Base-by-base conservation (phyloP, 2,329 filamentous ascomycete genomes). In the Leptodontidium sp. region DNA sequence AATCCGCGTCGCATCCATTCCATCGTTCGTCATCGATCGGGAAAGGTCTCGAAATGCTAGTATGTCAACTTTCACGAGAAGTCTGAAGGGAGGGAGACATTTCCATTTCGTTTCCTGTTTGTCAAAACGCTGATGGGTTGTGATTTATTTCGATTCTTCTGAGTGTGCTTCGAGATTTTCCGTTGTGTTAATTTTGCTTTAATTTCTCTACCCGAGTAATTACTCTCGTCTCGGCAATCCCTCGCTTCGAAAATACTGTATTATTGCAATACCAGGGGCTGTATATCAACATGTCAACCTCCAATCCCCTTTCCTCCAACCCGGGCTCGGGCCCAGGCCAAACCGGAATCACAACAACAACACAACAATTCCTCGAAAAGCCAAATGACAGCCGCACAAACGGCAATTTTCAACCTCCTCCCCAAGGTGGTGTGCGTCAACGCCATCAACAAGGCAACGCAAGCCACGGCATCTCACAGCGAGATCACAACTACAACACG, bases 401-500 rank as follows among this genome's bases (percentile, higher is more conserved):
- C 2, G 47, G 32, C 4, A 53, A 21, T 14, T 35, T 14, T 47
- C 58, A 61, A 61, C 24, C 43, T 14, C 15, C 26, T 29, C 38
- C 11, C 2, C 58, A 38, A 35, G 40, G 24, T 29, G 32, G 17
- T 8, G 8, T 65, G n/a, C 63, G 63, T 14, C 52, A 65, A 12
- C 26, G 63, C 17, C 52, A 64, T 35, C 50, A 65, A 49, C 52
- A 57, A 47, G 63, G 50, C 21, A 58, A 65, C n/a, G 40, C 38
- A 4, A 57, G 50, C 21, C 63, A 65, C 17, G 63, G 63, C 9
- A 52, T 65, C 17, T 57, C 50, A 2, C 53, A 53, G 17, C 40
- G 63, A 35, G 63, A 65, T 32, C 50, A 58, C 7, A 58, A 65
- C 40, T 65, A 57, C 38, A 49, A 65, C 38, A 24, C 63, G 6